These are phyloP conservation scores for Flaveria bidentis DNA, from an alignment of 129 eudicot species.

Conservation along the genomic window DNA sequence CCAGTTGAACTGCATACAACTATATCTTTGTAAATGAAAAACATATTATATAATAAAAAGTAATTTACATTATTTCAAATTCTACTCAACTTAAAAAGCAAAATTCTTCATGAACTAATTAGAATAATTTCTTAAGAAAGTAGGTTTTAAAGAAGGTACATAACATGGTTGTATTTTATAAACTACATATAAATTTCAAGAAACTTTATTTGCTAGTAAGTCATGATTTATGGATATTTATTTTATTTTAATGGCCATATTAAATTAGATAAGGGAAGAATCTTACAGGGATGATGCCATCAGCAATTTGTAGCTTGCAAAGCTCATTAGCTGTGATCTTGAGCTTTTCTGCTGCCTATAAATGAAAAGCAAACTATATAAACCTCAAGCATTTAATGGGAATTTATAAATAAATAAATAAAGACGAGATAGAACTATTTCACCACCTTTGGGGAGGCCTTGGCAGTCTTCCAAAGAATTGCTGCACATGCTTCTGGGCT, in stretches of 20 bases:
- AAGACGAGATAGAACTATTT: not conserved
- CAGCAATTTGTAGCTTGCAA: slow-evolving; percentile 63
- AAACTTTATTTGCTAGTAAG: not conserved
- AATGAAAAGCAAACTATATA: slow-evolving; percentile 14
- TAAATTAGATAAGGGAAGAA: not conserved
- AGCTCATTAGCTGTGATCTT: slow-evolving; percentile 82
- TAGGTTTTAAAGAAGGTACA: not conserved
- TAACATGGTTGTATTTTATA: not conserved
- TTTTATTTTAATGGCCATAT: not conserved
- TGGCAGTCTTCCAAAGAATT: slow-evolving; percentile 83
- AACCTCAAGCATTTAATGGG: not conserved
- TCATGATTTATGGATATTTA: not conserved
- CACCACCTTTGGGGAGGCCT: slow-evolving; percentile 78
- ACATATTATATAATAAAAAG: not conserved
- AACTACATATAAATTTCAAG: not conserved
- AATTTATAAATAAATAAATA: not conserved
- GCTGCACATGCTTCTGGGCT: slow-evolving; percentile 98
- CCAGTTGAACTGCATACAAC: not conserved
- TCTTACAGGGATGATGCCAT: slow-evolving; percentile 72
- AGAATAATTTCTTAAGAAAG: not conserved
- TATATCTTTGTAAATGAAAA: not conserved
- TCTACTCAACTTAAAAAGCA: not conserved
- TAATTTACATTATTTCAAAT: not conserved
- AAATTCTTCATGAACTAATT: not conserved
- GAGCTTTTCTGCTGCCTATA: slow-evolving; percentile 92